Evolutionary conservation across 768 basidiomycete genomes (phyloP).

Genomic region (Cubamyces lactineus): DNA sequence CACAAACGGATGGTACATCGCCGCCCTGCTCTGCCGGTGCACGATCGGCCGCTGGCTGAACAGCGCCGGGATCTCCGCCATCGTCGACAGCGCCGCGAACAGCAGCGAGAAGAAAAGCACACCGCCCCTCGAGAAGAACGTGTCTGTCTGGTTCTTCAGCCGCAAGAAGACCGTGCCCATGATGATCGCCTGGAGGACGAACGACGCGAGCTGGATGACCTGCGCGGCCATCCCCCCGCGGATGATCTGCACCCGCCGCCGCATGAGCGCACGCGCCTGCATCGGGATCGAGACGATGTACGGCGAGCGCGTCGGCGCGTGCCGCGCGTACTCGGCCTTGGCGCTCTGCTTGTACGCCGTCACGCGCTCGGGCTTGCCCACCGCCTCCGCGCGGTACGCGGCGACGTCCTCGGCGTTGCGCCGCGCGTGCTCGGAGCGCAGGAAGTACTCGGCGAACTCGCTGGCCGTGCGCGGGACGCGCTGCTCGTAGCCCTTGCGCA

Average conservation of each 20-base stretch:
- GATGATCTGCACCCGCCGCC: constrained; percentile 40
- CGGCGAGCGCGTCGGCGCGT: constrained; percentile 44
- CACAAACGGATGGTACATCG: constrained; percentile 63
- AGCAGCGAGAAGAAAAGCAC: constrained; percentile 77
- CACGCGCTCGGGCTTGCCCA: constrained; percentile 47
- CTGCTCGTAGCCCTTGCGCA: constrained; percentile 44
- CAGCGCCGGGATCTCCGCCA: constrained; percentile 64
- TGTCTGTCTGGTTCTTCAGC: constrained; percentile 54
- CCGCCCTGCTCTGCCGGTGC: constrained; percentile 56
- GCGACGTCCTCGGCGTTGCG: constrained; percentile 51
- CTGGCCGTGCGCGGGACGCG: constrained; percentile 54
- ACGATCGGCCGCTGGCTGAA: constrained; percentile 65
- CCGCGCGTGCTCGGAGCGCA: constrained; percentile 41
- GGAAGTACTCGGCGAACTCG: constrained; percentile 51
- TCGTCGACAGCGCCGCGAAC: constrained; percentile 58
- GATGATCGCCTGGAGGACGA: constrained; percentile 54
- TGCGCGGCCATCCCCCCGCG: constrained; percentile 35
- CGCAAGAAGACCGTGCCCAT: constrained; percentile 70
- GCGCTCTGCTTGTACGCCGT: constrained; percentile 52
- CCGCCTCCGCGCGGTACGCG: constrained; percentile 47
- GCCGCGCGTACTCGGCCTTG: constrained; percentile 52
- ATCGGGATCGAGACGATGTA: constrained; percentile 40
- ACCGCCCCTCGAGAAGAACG: constrained; percentile 78
- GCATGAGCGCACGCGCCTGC: constrained; percentile 42
- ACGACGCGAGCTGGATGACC: constrained; percentile 41